Conservation (phyloP, 2,329 filamentous ascomycete species). For the Venturia pyrina region DNA sequence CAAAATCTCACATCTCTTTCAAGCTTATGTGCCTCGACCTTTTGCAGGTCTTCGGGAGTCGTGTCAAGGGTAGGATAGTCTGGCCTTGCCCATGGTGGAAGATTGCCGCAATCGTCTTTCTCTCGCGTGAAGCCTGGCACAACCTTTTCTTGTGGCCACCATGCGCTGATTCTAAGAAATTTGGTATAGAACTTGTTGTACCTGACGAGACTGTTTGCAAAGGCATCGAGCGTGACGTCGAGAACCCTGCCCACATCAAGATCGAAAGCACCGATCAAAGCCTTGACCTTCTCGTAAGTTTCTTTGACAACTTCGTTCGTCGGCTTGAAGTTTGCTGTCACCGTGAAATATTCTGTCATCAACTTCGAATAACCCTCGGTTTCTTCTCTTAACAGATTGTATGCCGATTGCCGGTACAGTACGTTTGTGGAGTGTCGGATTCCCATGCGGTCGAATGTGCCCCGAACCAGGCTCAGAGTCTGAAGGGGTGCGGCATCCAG, state of each 20-base stretch:
- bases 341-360: constrained; percentile 89
- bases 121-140: constrained; percentile 34
- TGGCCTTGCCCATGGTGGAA: constrained; percentile 82
- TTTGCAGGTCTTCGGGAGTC: constrained; percentile 17
- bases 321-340: constrained; percentile 63
- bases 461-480: constrained; percentile 67
- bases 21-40: constrained; percentile 54
- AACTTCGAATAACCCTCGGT: constrained; percentile 95
- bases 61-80: constrained; percentile 27
- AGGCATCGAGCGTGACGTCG: constrained; percentile 90
- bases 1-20: constrained; percentile 70
- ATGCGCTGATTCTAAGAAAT: constrained; percentile 80
- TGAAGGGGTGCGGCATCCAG: constrained; percentile 72
- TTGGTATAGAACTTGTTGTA: constrained; percentile 93
- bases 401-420: constrained; percentile 91
- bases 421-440: constrained; percentile 88
- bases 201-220: constrained; percentile 85
- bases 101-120: constrained; percentile 43
- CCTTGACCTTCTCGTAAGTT: constrained; percentile 86
- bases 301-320: constrained; percentile 67
- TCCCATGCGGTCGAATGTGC: constrained; percentile 73
- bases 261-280: constrained; percentile 92
- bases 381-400: constrained; percentile 90
- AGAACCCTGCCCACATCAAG: constrained; percentile 90
- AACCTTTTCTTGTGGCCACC: constrained; percentile 74